A percentile compares a stretch with the other conserved stretches of the same genome.
Evolutionary conservation across 306 rosid genomes (phyloP).

Genomic region (Rosa chinensis): DNA sequence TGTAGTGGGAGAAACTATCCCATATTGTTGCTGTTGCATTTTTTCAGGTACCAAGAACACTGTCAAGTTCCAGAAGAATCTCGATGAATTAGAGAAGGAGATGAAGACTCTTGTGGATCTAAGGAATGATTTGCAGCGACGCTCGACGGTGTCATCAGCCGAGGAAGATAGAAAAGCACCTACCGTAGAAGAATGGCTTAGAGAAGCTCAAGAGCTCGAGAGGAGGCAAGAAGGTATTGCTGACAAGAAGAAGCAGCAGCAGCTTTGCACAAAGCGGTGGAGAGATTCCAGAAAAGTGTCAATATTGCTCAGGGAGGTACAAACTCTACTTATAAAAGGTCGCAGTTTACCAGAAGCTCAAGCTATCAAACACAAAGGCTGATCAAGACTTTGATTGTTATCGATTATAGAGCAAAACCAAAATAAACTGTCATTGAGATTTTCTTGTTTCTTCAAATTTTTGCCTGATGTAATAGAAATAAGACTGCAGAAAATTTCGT

Average conservation of each 20-base stretch:
- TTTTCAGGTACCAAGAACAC: neutral
- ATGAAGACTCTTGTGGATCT: conserved; percentile 1
- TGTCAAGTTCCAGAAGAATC: neutral
- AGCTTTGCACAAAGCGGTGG: neutral
- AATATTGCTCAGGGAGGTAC: neutral
- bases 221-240: neutral
- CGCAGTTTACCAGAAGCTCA: neutral
- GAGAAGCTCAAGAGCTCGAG: neutral
- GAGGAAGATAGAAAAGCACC: neutral
- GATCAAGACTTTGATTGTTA: neutral
- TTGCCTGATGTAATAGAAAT: neutral
- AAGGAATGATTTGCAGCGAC: neutral
- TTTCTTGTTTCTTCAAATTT: neutral
- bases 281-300: neutral
- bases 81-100: conserved; percentile 2
- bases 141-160: neutral
- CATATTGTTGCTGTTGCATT: neutral
- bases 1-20: neutral
- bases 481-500: neutral
- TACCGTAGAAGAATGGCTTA: neutral
- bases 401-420: neutral
- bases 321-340: neutral
- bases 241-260: neutral
- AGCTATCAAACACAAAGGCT: neutral
- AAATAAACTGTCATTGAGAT: neutral